phyloP scores from a whole-genome alignment of 2,329 filamentous ascomycete genomes.

The Aspergillus hortae region DNA sequence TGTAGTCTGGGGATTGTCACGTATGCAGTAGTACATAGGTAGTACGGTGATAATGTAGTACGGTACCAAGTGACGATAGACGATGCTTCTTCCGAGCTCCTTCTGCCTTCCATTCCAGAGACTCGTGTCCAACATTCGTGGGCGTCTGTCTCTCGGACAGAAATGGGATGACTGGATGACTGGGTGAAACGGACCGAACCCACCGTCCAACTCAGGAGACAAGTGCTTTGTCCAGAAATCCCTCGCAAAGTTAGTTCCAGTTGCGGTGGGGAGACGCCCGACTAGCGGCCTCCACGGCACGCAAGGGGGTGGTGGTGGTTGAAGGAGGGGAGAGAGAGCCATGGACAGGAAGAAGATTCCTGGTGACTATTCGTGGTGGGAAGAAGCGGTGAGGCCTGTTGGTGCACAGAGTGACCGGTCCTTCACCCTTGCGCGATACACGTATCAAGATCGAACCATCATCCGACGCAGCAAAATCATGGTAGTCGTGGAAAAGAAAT shows the following conservation, averaged over 20 bases:
- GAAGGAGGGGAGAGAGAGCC: conserved; percentile 4
- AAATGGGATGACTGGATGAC: no score
- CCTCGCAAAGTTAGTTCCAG: background rate
- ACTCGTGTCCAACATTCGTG: no score
- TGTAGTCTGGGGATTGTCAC: no score
- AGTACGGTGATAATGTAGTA: no score
- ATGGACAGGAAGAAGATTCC: conserved; percentile 17
- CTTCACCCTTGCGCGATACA: conserved; percentile 9
- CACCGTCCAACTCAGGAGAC: no score
- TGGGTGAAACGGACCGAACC: no score
- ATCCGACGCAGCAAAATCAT: background rate
- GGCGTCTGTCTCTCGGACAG: no score
- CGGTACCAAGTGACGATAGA: no score
- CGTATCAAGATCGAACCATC: background rate
- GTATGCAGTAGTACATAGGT: no score
- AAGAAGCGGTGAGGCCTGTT: conserved; percentile 10
- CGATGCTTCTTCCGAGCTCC: no score
- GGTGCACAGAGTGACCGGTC: background rate
- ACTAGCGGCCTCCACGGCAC: conserved; percentile 14
- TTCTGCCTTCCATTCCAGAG: background rate
- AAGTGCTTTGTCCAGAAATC: background rate
- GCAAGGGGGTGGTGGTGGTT: conserved; percentile 14
- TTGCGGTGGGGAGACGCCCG: background rate
- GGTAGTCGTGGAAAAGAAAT: no score
- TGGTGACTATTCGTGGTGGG: conserved; percentile 17